Percentiles rank a stretch among this genome's conserved stretches.
Evolutionary conservation across 495 filamentous ascomycete genomes (phyloP).

Genomic region (Xylaria bambusicola): DNA sequence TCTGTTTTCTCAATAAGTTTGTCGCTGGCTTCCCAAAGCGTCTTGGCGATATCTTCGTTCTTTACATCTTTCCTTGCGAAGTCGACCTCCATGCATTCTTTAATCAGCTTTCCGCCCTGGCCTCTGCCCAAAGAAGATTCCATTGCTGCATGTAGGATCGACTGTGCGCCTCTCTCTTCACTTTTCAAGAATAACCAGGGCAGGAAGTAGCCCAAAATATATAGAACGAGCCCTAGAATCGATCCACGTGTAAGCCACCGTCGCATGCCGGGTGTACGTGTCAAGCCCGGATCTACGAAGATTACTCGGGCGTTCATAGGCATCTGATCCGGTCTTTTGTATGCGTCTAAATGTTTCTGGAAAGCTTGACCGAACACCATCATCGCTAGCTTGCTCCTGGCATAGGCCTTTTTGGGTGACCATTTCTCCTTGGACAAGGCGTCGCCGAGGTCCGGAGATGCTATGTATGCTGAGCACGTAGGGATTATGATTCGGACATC

Average conservation of each 20-base stretch:
- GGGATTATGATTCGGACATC: conserved; percentile 87
- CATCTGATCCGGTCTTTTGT: conserved; percentile 76
- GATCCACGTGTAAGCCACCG: conserved; percentile 83
- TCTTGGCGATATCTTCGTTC: conserved; percentile 75
- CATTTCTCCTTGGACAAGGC: conserved; percentile 49
- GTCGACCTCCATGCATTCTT: conserved; percentile 81
- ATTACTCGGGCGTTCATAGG: conserved; percentile 80
- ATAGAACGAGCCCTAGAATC: conserved; percentile 77
- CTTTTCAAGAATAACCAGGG: conserved; percentile 91
- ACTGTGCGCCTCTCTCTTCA: conserved; percentile 78
- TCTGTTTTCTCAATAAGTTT: conserved; percentile 79
- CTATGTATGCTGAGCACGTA: conserved; percentile 84
- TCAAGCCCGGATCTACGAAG: conserved; percentile 81
- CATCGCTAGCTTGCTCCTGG: conserved; percentile 83
- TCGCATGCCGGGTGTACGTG: conserved; percentile 81
- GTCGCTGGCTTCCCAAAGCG: conserved; percentile 87
- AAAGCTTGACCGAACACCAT: conserved; percentile 86
- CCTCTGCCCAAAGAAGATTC: conserved; percentile 66
- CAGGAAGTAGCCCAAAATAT: conserved; percentile 74
- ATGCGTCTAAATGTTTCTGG: conserved; percentile 82
- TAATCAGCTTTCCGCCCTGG: conserved; percentile 70
- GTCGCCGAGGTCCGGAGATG: conserved; percentile 58
- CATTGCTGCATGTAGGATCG: conserved; percentile 82
- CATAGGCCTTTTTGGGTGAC: conserved; percentile 63
- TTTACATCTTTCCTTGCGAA: conserved; percentile 71